Evolutionary conservation across 1,139 yeast genomes (phyloP), one percentile per base, ranked within the genome.

Genomic region (Diutina siamensis): DNA sequence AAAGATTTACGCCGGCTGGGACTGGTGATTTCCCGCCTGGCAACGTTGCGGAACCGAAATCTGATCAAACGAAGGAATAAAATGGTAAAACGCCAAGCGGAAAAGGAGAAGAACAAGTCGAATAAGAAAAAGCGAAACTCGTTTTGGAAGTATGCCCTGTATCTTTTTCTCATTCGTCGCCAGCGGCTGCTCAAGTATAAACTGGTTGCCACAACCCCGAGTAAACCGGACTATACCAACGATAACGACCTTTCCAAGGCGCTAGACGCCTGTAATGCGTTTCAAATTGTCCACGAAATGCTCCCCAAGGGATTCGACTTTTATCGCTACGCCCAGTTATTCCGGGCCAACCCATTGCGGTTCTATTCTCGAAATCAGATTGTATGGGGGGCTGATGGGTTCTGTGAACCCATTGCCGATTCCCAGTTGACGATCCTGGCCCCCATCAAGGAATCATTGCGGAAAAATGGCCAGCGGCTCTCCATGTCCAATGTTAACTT

Each of bases 401-500:
- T 3, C 12, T 17, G 8, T 18, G 5, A 34, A 4, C 20, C 20
- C 9, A n/a, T 38, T n/a, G 17, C 42, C 13, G n/a, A 17, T 9
- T n/a, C 21, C 31, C 31, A 4, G 13, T 13, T 25, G 32, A 27
- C 21, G 15, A 38, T 38, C 22, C 32, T 25, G 32, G 42, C 42
- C 7, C 42, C 42, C 3, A 15, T 38, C 21, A 22, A 25, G 8
- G 42, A 38, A 1, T 15, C 42, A 4, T 25, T 38, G 12, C 31
- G 32, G 13, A 38, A 38, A 17, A 38, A 38, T 25, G 42, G 42
- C 4, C 19, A 38, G 20, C 42, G 31, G 9, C 44, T 8, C 47
- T 46, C 17, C 19, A 40, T 13, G 45, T 38, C 9, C 42, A 45
- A 10, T 44, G 48, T 13, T 44, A 40, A 25, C 42, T 27, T 20